Conservation (phyloP, 208 protist genomes). For the Crithidia expoeki region DNA sequence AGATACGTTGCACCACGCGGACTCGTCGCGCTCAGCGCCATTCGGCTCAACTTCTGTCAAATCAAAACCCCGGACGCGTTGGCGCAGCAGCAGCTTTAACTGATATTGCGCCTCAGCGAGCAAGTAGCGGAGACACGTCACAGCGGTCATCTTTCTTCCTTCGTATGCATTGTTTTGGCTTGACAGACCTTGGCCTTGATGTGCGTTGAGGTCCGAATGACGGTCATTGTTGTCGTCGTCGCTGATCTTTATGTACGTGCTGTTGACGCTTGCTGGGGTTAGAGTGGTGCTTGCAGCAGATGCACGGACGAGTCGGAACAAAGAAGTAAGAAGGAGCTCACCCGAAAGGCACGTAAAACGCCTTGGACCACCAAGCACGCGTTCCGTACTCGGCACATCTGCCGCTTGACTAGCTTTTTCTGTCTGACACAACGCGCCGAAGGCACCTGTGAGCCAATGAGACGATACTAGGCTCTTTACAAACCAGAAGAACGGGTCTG, state of each 20-base stretch:
- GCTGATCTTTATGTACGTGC: not conserved
- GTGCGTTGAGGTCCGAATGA: too few species aligned
- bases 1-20: too few species aligned
- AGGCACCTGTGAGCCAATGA: conserved; percentile 1
- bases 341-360: not conserved
- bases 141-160: not conserved
- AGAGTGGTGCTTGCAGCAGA: not conserved
- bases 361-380: too few species aligned
- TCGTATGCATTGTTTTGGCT: too few species aligned
- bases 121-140: conserved; percentile 3
- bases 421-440: not conserved
- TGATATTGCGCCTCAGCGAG: conserved; percentile 2
- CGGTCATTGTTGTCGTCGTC: not conserved
- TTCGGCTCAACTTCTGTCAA: too few species aligned
- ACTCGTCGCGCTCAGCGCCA: too few species aligned
- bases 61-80: too few species aligned
- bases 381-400: not conserved
- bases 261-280: not conserved
- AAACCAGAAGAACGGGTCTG: not conserved
- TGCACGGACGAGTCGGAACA: not conserved
- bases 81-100: not conserved
- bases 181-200: too few species aligned
- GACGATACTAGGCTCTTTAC: not conserved
- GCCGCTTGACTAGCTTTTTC: not conserved
- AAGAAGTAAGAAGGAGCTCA: not conserved